These are phyloP conservation scores for Colletotrichum horii DNA, from an alignment of 2,329 filamentous ascomycete species.

Conservation along the genomic window DNA sequence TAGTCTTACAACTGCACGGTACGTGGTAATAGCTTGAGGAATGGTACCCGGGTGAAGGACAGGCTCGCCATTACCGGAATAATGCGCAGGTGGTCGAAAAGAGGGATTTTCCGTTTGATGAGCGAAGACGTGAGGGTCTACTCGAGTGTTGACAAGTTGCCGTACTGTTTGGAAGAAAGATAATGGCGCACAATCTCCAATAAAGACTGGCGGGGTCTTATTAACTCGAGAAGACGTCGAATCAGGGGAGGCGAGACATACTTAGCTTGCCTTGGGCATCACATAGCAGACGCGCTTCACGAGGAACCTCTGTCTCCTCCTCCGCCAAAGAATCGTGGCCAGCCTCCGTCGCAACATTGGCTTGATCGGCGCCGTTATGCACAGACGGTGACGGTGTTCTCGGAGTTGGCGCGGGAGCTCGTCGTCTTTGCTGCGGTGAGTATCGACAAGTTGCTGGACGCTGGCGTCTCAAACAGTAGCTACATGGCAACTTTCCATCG, in stretches of 20 bases:
- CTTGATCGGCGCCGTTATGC: not conserved
- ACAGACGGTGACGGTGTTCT: slow-evolving; percentile 15
- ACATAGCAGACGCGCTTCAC: slow-evolving; percentile 55
- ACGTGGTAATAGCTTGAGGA: slow-evolving; percentile 23
- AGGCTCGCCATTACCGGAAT: slow-evolving; percentile 23
- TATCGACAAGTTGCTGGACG: slow-evolving; percentile 51
- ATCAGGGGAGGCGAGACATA: not conserved
- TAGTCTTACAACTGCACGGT: slow-evolving; percentile 26
- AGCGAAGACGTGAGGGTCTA: slow-evolving; percentile 56
- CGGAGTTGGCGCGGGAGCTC: slow-evolving; percentile 27
- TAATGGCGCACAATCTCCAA: slow-evolving; percentile 61
- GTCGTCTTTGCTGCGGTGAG: slow-evolving; percentile 47
- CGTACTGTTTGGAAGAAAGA: slow-evolving; percentile 62
- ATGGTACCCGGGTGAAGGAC: slow-evolving; percentile 21
- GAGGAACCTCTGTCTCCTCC: slow-evolving; percentile 60
- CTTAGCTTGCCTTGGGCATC: slow-evolving; percentile 58
- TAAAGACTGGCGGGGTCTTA: slow-evolving; percentile 41
- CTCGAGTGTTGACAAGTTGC: slow-evolving; percentile 53
- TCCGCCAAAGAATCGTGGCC: slow-evolving; percentile 36
- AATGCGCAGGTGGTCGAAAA: slow-evolving; percentile 37
- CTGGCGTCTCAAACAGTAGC: slow-evolving; percentile 51
- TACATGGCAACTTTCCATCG: slow-evolving; percentile 57
- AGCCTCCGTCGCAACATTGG: not conserved
- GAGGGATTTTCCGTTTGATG: slow-evolving; percentile 51
- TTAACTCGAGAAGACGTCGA: not conserved